phyloP scores from a whole-genome alignment of 2,329 filamentous ascomycete species.

The Fusarium brachygibbosum region DNA sequence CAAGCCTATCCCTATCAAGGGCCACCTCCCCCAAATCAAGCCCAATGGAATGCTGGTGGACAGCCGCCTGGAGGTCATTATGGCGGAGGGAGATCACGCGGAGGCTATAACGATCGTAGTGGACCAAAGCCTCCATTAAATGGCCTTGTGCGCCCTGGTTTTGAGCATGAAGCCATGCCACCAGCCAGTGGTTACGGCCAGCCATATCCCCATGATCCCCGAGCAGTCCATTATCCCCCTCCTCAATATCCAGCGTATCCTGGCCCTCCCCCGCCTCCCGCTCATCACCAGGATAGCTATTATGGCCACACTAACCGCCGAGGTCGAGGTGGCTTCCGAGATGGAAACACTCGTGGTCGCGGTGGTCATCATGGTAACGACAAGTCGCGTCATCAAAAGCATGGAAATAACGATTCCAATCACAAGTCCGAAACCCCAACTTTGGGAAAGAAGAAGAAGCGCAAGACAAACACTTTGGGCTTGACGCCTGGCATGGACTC shows the following conservation, averaged over 20 bases:
- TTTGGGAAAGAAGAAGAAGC: slow-evolving; percentile 76
- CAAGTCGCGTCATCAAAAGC: slow-evolving; percentile 55
- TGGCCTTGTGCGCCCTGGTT: slow-evolving; percentile 53
- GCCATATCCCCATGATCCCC: slow-evolving; percentile 59
- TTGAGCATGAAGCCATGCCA: slow-evolving; percentile 53
- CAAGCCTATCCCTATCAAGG: slow-evolving; percentile 58
- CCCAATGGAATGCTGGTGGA: slow-evolving; percentile 54
- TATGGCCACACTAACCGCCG: slow-evolving; percentile 55
- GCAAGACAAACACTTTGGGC: slow-evolving; percentile 78
- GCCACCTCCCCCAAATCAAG: slow-evolving; percentile 53
- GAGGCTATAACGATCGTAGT: slow-evolving; percentile 62
- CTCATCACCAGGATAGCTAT: slow-evolving; percentile 53
- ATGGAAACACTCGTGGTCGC: slow-evolving; percentile 59
- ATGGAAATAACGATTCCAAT: slow-evolving; percentile 52
- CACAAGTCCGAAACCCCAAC: slow-evolving; percentile 59
- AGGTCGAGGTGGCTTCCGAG: slow-evolving; percentile 54
- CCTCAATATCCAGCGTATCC: slow-evolving; percentile 58
- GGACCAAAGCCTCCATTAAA: slow-evolving; percentile 52
- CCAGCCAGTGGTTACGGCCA: slow-evolving; percentile 57
- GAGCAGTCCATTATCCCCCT: slow-evolving; percentile 52
- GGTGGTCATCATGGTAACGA: slow-evolving; percentile 61
- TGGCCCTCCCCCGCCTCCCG: slow-evolving; percentile 56
- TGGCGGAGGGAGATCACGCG: slow-evolving; percentile 57
- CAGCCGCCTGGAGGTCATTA: slow-evolving; percentile 56
- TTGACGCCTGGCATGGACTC: slow-evolving; percentile 76